A percentile compares a stretch with the other conserved stretches of the same genome.
Evolutionary conservation across 2,329 filamentous ascomycete genomes (phyloP).

Genomic region (Polytolypa hystricis): DNA sequence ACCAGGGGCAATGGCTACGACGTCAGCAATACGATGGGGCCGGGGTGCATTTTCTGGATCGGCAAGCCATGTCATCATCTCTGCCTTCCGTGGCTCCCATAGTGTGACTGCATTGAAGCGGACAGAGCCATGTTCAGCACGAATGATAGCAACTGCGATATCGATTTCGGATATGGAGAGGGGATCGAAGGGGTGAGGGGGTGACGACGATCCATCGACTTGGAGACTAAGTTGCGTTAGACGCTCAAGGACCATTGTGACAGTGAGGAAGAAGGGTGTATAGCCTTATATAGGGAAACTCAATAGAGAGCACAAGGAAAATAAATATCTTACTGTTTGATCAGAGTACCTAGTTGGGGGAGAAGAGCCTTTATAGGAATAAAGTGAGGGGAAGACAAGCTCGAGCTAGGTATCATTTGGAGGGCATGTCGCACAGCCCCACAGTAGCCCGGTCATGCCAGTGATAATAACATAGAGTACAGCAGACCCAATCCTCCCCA

Average conservation of each 20-base stretch:
- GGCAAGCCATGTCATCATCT: conserved; percentile 70
- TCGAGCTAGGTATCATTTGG: too few species aligned
- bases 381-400: conserved; percentile 12
- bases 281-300: neutral
- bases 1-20: conserved; percentile 68
- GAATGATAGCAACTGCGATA: conserved; percentile 55
- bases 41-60: conserved; percentile 49
- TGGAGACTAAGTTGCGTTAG: conserved; percentile 54
- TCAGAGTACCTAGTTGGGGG: neutral
- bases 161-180: conserved; percentile 64
- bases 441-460: too few species aligned
- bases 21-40: conserved; percentile 64
- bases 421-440: too few species aligned
- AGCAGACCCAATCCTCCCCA: too few species aligned
- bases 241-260: conserved; percentile 49
- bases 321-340: neutral
- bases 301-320: neutral
- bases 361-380: conserved; percentile 4
- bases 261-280: neutral
- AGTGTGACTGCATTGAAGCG: conserved; percentile 81
- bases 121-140: conserved; percentile 57
- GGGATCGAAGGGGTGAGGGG: conserved; percentile 67
- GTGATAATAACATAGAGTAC: too few species aligned
- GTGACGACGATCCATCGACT: conserved; percentile 43
- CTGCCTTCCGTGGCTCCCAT: conserved; percentile 72